Percentiles rank a stretch among this genome's conserved stretches.
These are phyloP conservation scores for Brasilioporus rufonigricans DNA, from an alignment of 768 basidiomycete genomes.

Conservation along the genomic window DNA sequence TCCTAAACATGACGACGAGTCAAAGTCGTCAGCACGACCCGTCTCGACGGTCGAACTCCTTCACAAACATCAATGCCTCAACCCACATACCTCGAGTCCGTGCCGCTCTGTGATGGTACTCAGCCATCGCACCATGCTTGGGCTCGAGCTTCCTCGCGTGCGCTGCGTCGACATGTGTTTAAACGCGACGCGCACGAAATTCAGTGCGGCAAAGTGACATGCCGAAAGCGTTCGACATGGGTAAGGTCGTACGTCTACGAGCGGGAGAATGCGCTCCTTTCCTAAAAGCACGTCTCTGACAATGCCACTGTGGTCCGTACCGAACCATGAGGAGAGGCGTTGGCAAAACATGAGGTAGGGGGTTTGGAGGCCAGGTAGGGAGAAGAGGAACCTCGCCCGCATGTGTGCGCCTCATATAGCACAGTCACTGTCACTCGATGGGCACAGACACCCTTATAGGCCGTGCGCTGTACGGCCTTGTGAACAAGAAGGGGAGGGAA, in stretches of 20 bases:
- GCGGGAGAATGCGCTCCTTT: slow-evolving; percentile 42
- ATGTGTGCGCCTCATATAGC: slow-evolving; percentile 16
- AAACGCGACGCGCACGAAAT: slow-evolving; percentile 55
- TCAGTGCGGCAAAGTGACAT: slow-evolving; percentile 63
- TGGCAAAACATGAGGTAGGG: slow-evolving; percentile 10
- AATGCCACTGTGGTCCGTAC: slow-evolving; percentile 4
- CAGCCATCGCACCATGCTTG: slow-evolving; percentile 11
- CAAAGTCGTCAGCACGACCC: slow-evolving; percentile 1
- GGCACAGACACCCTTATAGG: neutral
- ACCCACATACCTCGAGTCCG: slow-evolving; percentile 21
- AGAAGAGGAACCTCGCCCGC: neutral
- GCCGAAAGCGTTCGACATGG: slow-evolving; percentile 38
- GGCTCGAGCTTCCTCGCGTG: neutral
- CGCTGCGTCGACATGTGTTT: slow-evolving; percentile 12
- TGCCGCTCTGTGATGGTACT: slow-evolving; percentile 9
- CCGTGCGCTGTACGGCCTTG: slow-evolving; percentile 5
- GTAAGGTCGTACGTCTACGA: slow-evolving; percentile 49
- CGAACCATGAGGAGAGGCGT: slow-evolving; percentile 15
- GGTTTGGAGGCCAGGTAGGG: neutral
- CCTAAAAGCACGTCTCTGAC: slow-evolving; percentile 27
- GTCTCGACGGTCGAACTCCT: neutral
- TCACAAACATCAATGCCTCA: neutral
- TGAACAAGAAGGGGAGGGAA: slow-evolving; percentile 3
- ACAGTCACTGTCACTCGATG: slow-evolving; percentile 1
- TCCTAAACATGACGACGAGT: slow-evolving; percentile 36